A percentile compares a stretch with the other conserved stretches of the same genome.
Conservation (phyloP, 768 basidiomycete species). For the Kwoniella sp. region DNA sequence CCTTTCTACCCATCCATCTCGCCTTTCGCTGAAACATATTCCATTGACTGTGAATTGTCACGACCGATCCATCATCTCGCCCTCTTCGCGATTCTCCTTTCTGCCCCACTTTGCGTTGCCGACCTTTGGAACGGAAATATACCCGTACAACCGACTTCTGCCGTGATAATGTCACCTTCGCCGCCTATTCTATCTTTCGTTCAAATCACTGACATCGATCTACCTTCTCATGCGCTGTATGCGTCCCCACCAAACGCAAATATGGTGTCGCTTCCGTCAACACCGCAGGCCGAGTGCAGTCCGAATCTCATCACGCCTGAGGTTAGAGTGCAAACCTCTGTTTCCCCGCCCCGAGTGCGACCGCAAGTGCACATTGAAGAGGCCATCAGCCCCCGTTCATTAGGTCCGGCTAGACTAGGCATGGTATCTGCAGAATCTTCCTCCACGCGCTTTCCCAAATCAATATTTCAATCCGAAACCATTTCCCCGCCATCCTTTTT, state of each 20-base stretch:
- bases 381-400: not conserved
- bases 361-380: not conserved
- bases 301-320: slow-evolving; percentile 2
- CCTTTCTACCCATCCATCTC: not conserved
- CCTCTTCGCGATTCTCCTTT: not conserved
- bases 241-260: not conserved
- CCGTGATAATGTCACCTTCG: not conserved
- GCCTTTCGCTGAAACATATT: not conserved
- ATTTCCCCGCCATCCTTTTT: slow-evolving; percentile 69
- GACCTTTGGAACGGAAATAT: not conserved
- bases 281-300: slow-evolving; percentile 9
- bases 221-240: not conserved
- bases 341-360: not conserved
- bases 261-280: not conserved
- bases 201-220: not conserved
- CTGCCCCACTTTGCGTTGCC: slow-evolving; percentile 3
- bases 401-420: not conserved
- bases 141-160: not conserved
- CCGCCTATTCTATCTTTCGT: not conserved
- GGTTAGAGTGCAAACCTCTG: not conserved
- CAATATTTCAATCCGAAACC: slow-evolving; percentile 3
- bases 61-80: not conserved
- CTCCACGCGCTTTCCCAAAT: not conserved
- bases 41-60: not conserved
- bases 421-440: slow-evolving; percentile 10